Conservation (phyloP, 192 early-diverging fungal species). For the Obelidium mucronatum region DNA sequence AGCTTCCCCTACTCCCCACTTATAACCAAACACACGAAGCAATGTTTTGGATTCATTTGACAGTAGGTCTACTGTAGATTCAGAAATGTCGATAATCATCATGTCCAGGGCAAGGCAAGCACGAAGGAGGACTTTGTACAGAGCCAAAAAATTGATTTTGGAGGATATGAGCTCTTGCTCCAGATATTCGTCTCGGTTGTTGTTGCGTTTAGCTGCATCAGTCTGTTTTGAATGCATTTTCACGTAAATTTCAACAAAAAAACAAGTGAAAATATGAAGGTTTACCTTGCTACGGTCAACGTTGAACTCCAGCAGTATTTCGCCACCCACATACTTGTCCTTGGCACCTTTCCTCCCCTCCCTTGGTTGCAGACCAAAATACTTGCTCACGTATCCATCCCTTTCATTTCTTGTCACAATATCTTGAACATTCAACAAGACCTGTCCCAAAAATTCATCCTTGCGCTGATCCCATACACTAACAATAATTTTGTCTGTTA, state of each 20-base stretch:
- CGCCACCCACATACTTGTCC: constrained; percentile 67
- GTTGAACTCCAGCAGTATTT: constrained; percentile 52
- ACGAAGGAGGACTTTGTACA: constrained; percentile 55
- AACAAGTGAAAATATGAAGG: too few species aligned
- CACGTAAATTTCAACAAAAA: too few species aligned
- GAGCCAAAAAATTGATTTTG: constrained; percentile 45
- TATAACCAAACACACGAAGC: constrained; percentile 41
- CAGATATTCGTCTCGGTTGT: constrained; percentile 22
- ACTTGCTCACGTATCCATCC: constrained; percentile 44
- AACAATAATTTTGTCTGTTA: constrained; percentile 53
- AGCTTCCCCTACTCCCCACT: constrained; percentile 55
- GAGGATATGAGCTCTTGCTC: constrained; percentile 22
- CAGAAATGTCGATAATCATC: constrained; percentile 39
- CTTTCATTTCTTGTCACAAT: constrained; percentile 44
- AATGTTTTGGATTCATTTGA: constrained; percentile 52
- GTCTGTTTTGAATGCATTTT: constrained; percentile 5
- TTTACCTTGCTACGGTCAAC: constrained; percentile 45
- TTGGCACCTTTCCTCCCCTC: constrained; percentile 49
- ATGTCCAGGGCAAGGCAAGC: constrained; percentile 56
- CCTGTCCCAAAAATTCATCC: constrained; percentile 59
- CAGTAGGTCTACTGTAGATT: constrained; percentile 50
- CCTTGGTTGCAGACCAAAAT: constrained; percentile 46
- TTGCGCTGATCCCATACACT: constrained; percentile 57
- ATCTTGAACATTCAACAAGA: constrained; percentile 49
- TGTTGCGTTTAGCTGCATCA: constrained; percentile 11